These are phyloP conservation scores for Sporothrix euskadiensis DNA, from an alignment of 2,329 filamentous ascomycete genomes.

Conservation along the genomic window DNA sequence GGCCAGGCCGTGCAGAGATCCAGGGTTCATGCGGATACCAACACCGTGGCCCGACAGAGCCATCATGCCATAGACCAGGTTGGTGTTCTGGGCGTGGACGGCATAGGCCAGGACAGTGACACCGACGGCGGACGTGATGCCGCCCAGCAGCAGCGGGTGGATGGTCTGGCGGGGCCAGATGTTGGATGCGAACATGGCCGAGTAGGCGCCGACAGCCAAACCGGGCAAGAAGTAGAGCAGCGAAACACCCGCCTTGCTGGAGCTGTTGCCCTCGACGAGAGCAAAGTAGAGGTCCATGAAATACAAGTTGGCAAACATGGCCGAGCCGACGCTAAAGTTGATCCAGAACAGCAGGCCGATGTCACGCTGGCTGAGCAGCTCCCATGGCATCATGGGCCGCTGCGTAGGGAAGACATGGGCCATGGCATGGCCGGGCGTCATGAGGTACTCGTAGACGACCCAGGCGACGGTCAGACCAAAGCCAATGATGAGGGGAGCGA, in stretches of 20 bases:
- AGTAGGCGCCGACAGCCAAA: slow-evolving; percentile 58
- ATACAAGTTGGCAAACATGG: slow-evolving; percentile 60
- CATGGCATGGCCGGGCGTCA: slow-evolving; percentile 52
- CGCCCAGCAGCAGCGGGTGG: slow-evolving; percentile 56
- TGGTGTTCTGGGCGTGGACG: slow-evolving; percentile 7
- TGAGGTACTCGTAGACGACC: slow-evolving; percentile 55
- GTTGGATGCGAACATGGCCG: slow-evolving; percentile 62
- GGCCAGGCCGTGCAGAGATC: slow-evolving; percentile 62
- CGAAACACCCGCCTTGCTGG: slow-evolving; percentile 44
- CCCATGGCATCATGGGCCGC: slow-evolving; percentile 61
- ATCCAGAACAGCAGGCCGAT: slow-evolving; percentile 60
- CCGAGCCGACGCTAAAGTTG: slow-evolving; percentile 60
- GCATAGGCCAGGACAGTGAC: slow-evolving; percentile 57
- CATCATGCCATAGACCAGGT: slow-evolving; percentile 62
- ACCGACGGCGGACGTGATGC: slow-evolving; percentile 58
- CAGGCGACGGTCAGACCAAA: slow-evolving; percentile 45
- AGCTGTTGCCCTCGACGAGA: slow-evolving; percentile 48
- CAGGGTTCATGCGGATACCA: slow-evolving; percentile 63
- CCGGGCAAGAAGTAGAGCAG: slow-evolving; percentile 66
- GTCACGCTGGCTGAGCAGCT: slow-evolving; percentile 58
- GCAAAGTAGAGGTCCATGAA: slow-evolving; percentile 71
- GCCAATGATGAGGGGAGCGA: slow-evolving; percentile 52
- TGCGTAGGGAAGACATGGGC: slow-evolving; percentile 53
- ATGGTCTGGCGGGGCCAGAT: slow-evolving; percentile 63
- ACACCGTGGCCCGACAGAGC: slow-evolving; percentile 63